phyloP scores from a whole-genome alignment of 768 basidiomycete species.

The Filobasidium floriforme region DNA sequence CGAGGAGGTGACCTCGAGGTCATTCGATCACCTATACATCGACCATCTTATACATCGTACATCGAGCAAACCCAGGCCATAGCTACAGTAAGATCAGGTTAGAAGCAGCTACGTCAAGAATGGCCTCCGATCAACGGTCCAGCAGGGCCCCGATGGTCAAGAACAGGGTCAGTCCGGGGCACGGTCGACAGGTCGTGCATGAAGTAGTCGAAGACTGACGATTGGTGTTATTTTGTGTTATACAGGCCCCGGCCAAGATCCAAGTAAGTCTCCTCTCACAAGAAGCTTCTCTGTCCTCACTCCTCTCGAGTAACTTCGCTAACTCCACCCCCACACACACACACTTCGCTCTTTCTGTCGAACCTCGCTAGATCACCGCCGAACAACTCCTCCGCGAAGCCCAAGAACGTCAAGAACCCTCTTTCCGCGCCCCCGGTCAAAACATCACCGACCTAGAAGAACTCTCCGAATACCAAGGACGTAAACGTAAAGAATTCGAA shows the following conservation, averaged over 20 bases:
- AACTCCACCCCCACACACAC: too few species aligned
- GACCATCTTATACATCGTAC: too few species aligned
- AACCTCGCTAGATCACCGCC: conserved; percentile 93
- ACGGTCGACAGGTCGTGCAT: not conserved
- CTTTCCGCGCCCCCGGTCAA: conserved; percentile 85
- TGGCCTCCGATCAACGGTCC: conserved; percentile 5
- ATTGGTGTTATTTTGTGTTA: not conserved
- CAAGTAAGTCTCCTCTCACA: not conserved
- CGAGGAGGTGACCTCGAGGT: too few species aligned
- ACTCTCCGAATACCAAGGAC: conserved; percentile 67
- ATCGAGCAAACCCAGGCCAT: too few species aligned
- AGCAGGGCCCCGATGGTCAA: conserved; percentile 8
- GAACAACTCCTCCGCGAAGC: conserved; percentile 97
- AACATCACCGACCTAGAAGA: conserved; percentile 92
- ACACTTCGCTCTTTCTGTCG: too few species aligned
- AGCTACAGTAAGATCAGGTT: too few species aligned
- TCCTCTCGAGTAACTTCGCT: not conserved
- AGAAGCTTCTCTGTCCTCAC: too few species aligned
- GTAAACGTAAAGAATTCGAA: conserved; percentile 82
- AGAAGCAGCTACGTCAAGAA: not conserved
- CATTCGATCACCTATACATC: too few species aligned
- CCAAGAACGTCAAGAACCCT: conserved; percentile 91
- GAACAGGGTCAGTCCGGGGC: conserved; percentile 5
- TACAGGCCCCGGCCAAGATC: conserved; percentile 2
- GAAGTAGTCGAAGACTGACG: not conserved